Conservation (phyloP, 495 filamentous ascomycete species). For the Penicillium cosmopolitanum region DNA sequence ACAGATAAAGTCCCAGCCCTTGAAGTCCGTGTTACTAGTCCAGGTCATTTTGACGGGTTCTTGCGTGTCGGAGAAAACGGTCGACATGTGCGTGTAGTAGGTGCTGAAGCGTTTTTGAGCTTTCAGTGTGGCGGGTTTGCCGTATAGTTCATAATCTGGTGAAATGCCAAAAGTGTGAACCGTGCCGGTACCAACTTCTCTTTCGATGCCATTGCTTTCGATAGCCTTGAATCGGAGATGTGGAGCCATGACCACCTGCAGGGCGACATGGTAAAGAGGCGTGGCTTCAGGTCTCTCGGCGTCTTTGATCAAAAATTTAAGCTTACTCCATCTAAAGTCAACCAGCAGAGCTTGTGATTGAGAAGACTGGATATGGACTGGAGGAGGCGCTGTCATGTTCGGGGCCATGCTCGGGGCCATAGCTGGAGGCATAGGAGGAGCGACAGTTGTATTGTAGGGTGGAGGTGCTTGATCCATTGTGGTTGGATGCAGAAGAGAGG, state of each 20-base stretch:
- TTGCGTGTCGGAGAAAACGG: slow-evolving; percentile 20
- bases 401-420: not conserved
- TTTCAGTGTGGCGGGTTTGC: slow-evolving; percentile 18
- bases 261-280: slow-evolving; percentile 13
- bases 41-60: slow-evolving; percentile 24
- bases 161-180: slow-evolving; percentile 21
- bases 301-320: slow-evolving; percentile 30
- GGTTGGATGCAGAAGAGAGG: not conserved
- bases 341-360: slow-evolving; percentile 52
- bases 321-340: slow-evolving; percentile 41
- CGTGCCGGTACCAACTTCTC: slow-evolving; percentile 21
- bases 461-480: not conserved
- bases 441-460: not conserved
- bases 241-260: slow-evolving; percentile 20
- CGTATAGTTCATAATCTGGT: slow-evolving; percentile 22
- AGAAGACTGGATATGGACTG: slow-evolving; percentile 51
- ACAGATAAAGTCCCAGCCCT: slow-evolving; percentile 30
- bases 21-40: slow-evolving; percentile 25
- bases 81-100: slow-evolving; percentile 26
- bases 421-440: not conserved
- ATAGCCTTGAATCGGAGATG: slow-evolving; percentile 12
- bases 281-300: not conserved
- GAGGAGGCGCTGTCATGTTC: slow-evolving; percentile 19
- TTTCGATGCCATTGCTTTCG: not conserved
- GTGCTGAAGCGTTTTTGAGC: slow-evolving; percentile 25